Evolutionary conservation across 2,329 filamentous ascomycete genomes (phyloP), one percentile per base, ranked within the genome.

Genomic region (Ceratocystis huliohia): DNA sequence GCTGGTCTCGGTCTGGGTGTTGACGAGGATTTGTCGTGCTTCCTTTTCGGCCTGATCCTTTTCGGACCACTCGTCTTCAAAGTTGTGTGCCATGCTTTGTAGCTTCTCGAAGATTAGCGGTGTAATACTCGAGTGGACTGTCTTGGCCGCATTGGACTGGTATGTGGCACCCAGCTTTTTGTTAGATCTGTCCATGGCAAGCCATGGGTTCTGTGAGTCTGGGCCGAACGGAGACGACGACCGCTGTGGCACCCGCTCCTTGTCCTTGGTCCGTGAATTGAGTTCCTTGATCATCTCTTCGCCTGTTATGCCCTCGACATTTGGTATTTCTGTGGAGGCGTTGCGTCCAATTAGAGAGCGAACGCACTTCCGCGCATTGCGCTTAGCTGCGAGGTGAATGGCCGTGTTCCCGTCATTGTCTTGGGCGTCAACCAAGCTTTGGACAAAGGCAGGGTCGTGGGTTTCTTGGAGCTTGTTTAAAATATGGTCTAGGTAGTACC

Each of bases 401-500:
- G 94, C 92, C 0, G 94, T 97, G 74, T 99, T 95, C 50, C 93
- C 93, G 50, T 91, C 87, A 33, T 86, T 80, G 74, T 99, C 93
- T 72, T 91, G 89, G 7, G 85, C 82, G 71, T 96, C 91, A 10
- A 99, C 79, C 10, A 97, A 77, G 61, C 84, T 80, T 68, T 91
- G 89, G 61, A 97, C 85, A 66, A 89, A 86, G 66, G 87, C 84
- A 7, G 87, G 87, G 4, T 90, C 85, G 70, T 89, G 84, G 0
- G 86, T 84, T 72, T 95, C 90, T 69, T 87, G 84, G 68, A 99
- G 83, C 74, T 88, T 91, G 75, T 95, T 93, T 66, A 97, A 81
- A 69, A 97, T 87, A 70, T 88, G 88, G 74, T 97, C 93, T 41
- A 96, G 83, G 75, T 99, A 99, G 75, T 97, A 97, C 44, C 91